These are phyloP conservation scores for Rheum nobile DNA, from an alignment of 148 eudicot species.

Conservation along the genomic window DNA sequence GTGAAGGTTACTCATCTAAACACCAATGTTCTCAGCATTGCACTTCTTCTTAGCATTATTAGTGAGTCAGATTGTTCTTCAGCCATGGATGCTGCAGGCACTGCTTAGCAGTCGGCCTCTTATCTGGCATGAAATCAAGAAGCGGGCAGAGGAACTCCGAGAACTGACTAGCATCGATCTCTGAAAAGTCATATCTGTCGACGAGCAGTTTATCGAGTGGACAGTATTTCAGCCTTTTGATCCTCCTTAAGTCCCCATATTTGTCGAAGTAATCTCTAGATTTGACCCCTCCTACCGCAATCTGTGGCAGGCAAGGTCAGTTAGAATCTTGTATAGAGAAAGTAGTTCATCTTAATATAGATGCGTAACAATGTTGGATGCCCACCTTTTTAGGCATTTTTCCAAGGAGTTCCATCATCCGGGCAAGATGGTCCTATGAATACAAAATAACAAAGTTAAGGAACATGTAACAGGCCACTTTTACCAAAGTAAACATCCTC, in stretches of 20 bases:
- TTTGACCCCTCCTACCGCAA: constrained; percentile 59
- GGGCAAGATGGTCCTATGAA: constrained; percentile 91
- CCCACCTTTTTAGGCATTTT: constrained; percentile 93
- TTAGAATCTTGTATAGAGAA: not conserved
- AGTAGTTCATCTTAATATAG: not conserved
- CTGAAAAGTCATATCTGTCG: constrained; percentile 52
- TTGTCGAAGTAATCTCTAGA: constrained; percentile 90
- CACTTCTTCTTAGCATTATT: constrained; percentile 22
- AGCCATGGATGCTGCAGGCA: constrained; percentile 90
- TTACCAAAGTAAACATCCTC: not conserved
- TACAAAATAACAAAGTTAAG: not conserved
- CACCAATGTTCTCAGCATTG: constrained; percentile 23
- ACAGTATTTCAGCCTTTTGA: constrained; percentile 67
- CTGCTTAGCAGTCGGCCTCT: constrained; percentile 86
- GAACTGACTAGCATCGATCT: constrained; percentile 60
- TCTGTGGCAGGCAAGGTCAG: constrained; percentile 26
- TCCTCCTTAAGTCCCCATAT: constrained; percentile 89
- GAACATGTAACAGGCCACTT: not conserved
- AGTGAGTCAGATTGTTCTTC: constrained; percentile 20
- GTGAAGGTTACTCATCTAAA: constrained; percentile 40
- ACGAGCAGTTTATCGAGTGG: constrained; percentile 61
- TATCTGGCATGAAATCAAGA: constrained; percentile 77
- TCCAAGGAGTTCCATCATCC: constrained; percentile 94
- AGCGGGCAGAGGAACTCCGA: constrained; percentile 69
- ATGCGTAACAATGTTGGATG: not conserved